phyloP scores from a whole-genome alignment of 2,329 filamentous ascomycete species.

The Mariannaea sp. region DNA sequence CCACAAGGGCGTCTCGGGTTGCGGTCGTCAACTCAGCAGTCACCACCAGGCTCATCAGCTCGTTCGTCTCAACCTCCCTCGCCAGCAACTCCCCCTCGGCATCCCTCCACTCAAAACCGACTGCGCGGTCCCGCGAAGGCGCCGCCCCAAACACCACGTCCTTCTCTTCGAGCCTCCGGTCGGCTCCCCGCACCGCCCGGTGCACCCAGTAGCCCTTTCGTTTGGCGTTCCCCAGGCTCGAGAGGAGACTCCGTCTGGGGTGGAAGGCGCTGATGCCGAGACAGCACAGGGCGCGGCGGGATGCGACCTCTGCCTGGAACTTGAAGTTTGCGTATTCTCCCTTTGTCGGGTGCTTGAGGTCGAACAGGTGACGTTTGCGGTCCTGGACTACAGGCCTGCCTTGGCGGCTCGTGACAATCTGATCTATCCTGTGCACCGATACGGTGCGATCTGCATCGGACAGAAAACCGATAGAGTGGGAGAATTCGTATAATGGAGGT shows the following conservation, averaged over 20 bases:
- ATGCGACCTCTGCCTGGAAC: slow-evolving; percentile 42
- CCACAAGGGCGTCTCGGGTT: slow-evolving; percentile 42
- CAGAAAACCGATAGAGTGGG: slow-evolving; percentile 42
- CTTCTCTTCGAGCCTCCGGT: slow-evolving; percentile 31
- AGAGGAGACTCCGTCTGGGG: slow-evolving; percentile 25
- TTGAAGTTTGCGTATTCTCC: slow-evolving; percentile 38
- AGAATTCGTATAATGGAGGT: slow-evolving; percentile 45
- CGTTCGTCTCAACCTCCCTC: slow-evolving; percentile 39
- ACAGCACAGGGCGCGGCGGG: slow-evolving; percentile 37
- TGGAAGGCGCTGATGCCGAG: slow-evolving; percentile 40
- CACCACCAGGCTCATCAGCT: slow-evolving; percentile 39
- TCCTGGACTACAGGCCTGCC: slow-evolving; percentile 35
- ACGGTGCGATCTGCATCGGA: slow-evolving; percentile 41
- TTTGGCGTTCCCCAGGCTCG: slow-evolving; percentile 14
- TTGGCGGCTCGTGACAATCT: slow-evolving; percentile 29
- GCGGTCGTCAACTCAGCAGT: slow-evolving; percentile 38
- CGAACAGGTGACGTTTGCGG: slow-evolving; percentile 42
- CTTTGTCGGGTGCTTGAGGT: slow-evolving; percentile 41
- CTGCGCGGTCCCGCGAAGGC: slow-evolving; percentile 32
- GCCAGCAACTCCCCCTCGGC: slow-evolving; percentile 37
- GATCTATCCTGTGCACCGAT: slow-evolving; percentile 41
- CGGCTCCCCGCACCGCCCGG: slow-evolving; percentile 34
- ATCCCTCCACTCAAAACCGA: slow-evolving; percentile 43
- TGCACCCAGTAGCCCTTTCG: slow-evolving; percentile 38
- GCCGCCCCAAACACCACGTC: slow-evolving; percentile 39